phyloP scores from a whole-genome alignment of 2,329 filamentous ascomycete species.

The Colletotrichum plurivorum region DNA sequence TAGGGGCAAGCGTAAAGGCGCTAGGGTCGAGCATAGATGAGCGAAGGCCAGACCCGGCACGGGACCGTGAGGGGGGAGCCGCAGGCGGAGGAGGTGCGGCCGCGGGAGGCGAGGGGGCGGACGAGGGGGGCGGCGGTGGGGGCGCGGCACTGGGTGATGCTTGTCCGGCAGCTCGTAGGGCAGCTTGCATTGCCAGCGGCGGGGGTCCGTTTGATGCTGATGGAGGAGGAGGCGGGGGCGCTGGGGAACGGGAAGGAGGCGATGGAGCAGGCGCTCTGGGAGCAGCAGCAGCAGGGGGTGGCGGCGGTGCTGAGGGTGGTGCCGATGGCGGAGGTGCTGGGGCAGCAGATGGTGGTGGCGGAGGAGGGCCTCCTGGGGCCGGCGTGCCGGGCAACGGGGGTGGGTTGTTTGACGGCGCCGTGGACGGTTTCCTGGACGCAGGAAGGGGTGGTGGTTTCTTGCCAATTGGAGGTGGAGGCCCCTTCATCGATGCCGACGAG shows the following conservation, averaged over 20 bases:
- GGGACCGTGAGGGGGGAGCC: slow-evolving; percentile 53
- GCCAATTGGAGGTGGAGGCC: slow-evolving; percentile 83
- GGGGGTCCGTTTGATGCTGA: slow-evolving; percentile 51
- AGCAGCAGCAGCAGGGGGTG: slow-evolving; percentile 59
- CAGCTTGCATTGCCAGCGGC: slow-evolving; percentile 60
- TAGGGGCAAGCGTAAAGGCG: slow-evolving; percentile 79
- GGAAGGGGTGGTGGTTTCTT: slow-evolving; percentile 80
- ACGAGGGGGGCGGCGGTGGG: slow-evolving; percentile 53
- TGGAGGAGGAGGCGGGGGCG: slow-evolving; percentile 52
- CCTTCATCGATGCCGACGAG: slow-evolving; percentile 73
- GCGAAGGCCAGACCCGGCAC: slow-evolving; percentile 63
- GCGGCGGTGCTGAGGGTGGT: slow-evolving; percentile 55
- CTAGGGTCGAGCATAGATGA: slow-evolving; percentile 80
- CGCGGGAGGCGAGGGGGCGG: slow-evolving; percentile 59
- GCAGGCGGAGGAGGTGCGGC: slow-evolving; percentile 49
- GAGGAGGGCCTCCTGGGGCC: slow-evolving; percentile 45
- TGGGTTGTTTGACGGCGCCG: slow-evolving; percentile 50
- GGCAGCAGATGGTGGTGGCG: slow-evolving; percentile 51
- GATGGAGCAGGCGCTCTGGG: slow-evolving; percentile 52
- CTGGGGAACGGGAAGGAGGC: slow-evolving; percentile 52
- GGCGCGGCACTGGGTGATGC: slow-evolving; percentile 55
- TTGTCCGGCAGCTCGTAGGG: slow-evolving; percentile 60
- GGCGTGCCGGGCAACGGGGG: slow-evolving; percentile 54
- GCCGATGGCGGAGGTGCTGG: slow-evolving; percentile 59
- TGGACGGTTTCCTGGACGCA: slow-evolving; percentile 70